phyloP scores from a whole-genome alignment of 805 yeast species.

The Zygosaccharomyces siamensis region DNA sequence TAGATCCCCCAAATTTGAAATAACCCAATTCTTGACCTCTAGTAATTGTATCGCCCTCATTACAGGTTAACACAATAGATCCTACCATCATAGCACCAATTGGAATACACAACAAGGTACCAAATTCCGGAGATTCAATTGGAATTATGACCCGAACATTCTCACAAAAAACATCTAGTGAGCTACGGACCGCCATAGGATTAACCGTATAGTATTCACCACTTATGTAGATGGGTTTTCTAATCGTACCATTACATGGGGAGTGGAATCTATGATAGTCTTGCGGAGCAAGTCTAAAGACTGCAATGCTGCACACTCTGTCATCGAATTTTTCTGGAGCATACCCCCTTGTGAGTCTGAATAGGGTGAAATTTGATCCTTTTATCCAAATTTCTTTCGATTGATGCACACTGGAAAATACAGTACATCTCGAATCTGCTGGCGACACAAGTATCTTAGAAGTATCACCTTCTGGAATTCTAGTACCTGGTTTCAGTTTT shows the following conservation, averaged over 20 bases:
- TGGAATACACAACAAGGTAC: constrained; percentile 68
- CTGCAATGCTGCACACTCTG: constrained; percentile 56
- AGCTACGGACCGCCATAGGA: constrained; percentile 92
- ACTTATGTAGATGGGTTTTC: constrained; percentile 60
- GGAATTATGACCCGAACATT: constrained; percentile 77
- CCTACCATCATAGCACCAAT: constrained; percentile 99
- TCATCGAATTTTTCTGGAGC: constrained; percentile 40
- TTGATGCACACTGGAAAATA: constrained; percentile 50
- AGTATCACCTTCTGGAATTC: constrained; percentile 59
- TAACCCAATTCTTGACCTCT: constrained; percentile 88
- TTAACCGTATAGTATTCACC: constrained; percentile 96
- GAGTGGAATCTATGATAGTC: constrained; percentile 93
- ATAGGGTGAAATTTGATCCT: constrained; percentile 68
- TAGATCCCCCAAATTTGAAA: constrained; percentile 95
- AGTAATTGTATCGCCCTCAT: constrained; percentile 50
- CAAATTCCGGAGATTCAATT: constrained; percentile 70
- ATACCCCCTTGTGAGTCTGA: constrained; percentile 43
- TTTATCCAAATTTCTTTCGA: constrained; percentile 88
- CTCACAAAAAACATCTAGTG: constrained; percentile 88
- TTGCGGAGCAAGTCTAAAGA: constrained; percentile 92
- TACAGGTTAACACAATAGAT: constrained; percentile 66
- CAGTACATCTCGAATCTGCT: constrained; percentile 83
- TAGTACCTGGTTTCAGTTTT: constrained; percentile 60
- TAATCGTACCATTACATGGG: constrained; percentile 74
- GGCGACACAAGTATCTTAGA: constrained; percentile 59